Base-by-base conservation (phyloP, 805 yeast genomes). In the Nakazawaea ambrosiae region DNA sequence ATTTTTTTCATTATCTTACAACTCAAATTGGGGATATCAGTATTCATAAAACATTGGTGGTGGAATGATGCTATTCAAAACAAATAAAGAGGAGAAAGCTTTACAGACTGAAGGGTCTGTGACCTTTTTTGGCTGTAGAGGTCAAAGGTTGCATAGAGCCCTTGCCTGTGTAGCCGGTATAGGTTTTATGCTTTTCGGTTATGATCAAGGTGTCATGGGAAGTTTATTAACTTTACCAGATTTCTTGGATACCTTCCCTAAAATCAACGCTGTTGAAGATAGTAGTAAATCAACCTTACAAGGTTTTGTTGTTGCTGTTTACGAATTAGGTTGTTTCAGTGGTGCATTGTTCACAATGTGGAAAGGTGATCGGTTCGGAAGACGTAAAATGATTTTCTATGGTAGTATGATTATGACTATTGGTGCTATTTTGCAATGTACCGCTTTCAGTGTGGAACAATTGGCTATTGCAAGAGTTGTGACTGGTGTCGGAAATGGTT, bases 121-220 rank as follows among this genome's bases (percentile, higher is more conserved):
- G 7, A 12, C 28, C 12, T 28, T 20, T 17, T 14, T 41, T n/a
- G 51, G 53, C 2, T 7, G 45, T 34, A 39, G 33, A 7, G 58
- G 58, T 9, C 30, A 33, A 2, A 44, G 20, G 9, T 36, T 53
- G 17, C 49, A 48, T 23, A 11, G 23, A 8, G 26, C 32, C 6
- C 47, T 51, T 22, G 43, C 46, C 12, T 16, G 45, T 4, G 42
- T 53, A 49, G 54, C 57, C 1, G 50, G 54, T 1, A 40, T 46
- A 35, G 68, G 68, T 12, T 65, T 65, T 39, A 41, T 60, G 8
- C 60, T 68, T 18, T 70, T 70, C 45, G 76, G 76, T 31, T 70
- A 69, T 40, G 74, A 70, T 45, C 76, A 70, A 49, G 76, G 75
- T 45, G 68, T 70, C 38, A 67, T 68, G 72, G 66, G 72, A 24